A percentile compares a stretch with the other conserved stretches of the same genome.
Conservation (phyloP, 2,329 filamentous ascomycete genomes). For the Apiospora sp. region DNA sequence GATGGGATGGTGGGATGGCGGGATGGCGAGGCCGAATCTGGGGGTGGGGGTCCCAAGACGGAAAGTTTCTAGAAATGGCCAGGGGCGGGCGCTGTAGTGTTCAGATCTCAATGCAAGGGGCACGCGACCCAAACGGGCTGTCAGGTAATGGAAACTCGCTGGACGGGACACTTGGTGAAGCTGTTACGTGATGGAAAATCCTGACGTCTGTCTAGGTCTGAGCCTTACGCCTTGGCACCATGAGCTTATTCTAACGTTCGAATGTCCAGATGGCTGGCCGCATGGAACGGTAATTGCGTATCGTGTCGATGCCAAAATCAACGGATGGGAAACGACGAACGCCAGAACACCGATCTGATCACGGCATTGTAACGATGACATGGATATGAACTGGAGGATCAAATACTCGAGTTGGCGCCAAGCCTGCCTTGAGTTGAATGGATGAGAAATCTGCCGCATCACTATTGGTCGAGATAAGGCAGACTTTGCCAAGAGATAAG, state of each 20-base stretch:
- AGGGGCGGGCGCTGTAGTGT: background rate
- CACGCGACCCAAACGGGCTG: slow-evolving; percentile 14
- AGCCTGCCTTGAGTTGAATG: background rate
- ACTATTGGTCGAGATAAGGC: slow-evolving; percentile 24
- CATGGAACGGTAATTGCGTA: too few relatives aligned
- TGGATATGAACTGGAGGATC: background rate
- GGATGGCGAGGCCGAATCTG: slow-evolving; percentile 1
- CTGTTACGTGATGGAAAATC: slow-evolving; percentile 23
- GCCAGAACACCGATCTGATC: background rate
- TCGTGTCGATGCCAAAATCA: background rate
- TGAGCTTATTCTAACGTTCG: slow-evolving; percentile 24
- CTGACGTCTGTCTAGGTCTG: slow-evolving; percentile 19
- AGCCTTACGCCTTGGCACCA: slow-evolving; percentile 22
- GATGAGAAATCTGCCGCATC: slow-evolving; percentile 21
- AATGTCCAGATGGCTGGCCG: background rate
- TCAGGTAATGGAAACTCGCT: slow-evolving; percentile 12
- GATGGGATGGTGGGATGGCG: background rate
- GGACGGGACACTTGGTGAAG: slow-evolving; percentile 15
- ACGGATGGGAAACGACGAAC: background rate
- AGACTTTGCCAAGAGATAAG: slow-evolving; percentile 26
- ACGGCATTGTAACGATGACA: background rate
- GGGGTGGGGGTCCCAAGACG: slow-evolving; percentile 7
- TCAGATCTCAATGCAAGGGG: slow-evolving; percentile 15
- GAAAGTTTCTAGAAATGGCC: slow-evolving; percentile 12
- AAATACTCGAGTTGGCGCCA: background rate